A percentile compares a stretch with the other conserved stretches of the same genome.
Evolutionary conservation across 2,329 filamentous ascomycete genomes (phyloP).

Genomic region (Mycosphaerella arachidis): DNA sequence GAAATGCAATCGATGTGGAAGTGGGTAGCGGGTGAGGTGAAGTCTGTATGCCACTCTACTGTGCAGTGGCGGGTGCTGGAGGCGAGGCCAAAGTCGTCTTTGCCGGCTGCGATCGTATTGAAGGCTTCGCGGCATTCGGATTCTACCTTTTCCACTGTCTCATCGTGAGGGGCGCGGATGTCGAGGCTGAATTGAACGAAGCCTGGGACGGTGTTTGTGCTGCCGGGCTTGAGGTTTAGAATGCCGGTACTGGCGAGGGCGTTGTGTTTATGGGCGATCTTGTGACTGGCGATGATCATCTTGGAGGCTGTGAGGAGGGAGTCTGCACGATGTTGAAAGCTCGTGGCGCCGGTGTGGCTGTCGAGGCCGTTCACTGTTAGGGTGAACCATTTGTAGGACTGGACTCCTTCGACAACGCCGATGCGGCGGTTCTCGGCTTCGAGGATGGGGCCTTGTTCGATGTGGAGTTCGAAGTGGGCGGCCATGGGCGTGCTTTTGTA

Average conservation of each 20-base stretch:
- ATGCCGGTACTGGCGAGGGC: constrained; percentile 69
- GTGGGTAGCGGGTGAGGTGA: constrained; percentile 56
- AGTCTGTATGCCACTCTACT: constrained; percentile 59
- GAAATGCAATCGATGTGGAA: constrained; percentile 66
- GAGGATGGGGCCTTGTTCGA: constrained; percentile 76
- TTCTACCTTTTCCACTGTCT: constrained; percentile 55
- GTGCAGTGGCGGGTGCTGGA: constrained; percentile 40
- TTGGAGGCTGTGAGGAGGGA: constrained; percentile 63
- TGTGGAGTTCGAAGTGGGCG: constrained; percentile 79
- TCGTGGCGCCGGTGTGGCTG: constrained; percentile 71
- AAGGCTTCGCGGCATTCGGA: constrained; percentile 55
- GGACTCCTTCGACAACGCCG: constrained; percentile 67
- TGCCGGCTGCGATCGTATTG: constrained; percentile 53
- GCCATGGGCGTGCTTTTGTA: constrained; percentile 61
- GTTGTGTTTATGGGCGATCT: constrained; percentile 54
- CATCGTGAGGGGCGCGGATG: constrained; percentile 57
- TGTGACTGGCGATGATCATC: constrained; percentile 63
- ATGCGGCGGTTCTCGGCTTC: constrained; percentile 61
- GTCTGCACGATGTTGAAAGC: constrained; percentile 61
- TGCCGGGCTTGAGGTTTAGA: constrained; percentile 60
- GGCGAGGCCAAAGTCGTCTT: constrained; percentile 41
- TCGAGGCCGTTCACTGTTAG: constrained; percentile 63
- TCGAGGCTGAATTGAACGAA: constrained; percentile 64
- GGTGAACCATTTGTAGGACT: constrained; percentile 71
- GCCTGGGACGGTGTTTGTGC: constrained; percentile 70